These are phyloP conservation scores for Elongisporangium prolatum DNA, from an alignment of 352 stramenopile species.

Conservation along the genomic window DNA sequence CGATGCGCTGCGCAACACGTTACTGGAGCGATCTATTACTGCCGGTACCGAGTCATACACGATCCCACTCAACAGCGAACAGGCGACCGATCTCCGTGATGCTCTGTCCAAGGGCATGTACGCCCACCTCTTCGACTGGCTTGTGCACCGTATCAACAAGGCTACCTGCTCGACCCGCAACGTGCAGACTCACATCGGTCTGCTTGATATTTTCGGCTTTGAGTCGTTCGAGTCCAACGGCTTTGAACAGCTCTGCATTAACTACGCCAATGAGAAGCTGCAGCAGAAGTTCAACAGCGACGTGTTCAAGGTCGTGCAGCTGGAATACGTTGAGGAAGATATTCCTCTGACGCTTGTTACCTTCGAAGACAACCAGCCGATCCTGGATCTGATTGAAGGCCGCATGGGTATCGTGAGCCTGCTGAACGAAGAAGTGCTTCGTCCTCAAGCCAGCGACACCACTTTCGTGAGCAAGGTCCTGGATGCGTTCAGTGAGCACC, in stretches of 20 bases:
- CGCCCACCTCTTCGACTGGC: slow-evolving; percentile 94
- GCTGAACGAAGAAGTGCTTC: slow-evolving; percentile 94
- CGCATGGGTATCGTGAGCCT: slow-evolving; percentile 88
- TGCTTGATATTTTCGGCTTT: slow-evolving; percentile 97
- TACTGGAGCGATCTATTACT: slow-evolving; percentile 91
- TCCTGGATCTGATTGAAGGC: slow-evolving; percentile 88
- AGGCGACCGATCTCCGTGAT: slow-evolving; percentile 90
- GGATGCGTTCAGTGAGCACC: slow-evolving; percentile 70
- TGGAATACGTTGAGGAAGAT: slow-evolving; percentile 93
- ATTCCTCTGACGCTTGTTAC: slow-evolving; percentile 82
- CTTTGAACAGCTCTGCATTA: slow-evolving; percentile 92
- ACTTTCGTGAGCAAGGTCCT: slow-evolving; percentile 84
- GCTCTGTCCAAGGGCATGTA: slow-evolving; percentile 97
- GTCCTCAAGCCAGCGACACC: slow-evolving; percentile 75
- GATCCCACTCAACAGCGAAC: slow-evolving; percentile 85
- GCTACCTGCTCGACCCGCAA: slow-evolving; percentile 75
- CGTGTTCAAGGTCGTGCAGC: slow-evolving; percentile 94
- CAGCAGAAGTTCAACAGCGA: slow-evolving; percentile 90
- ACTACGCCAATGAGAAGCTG: slow-evolving; percentile 90
- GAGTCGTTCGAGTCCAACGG: slow-evolving; percentile 89
- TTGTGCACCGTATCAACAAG: slow-evolving; percentile 88
- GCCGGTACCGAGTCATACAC: slow-evolving; percentile 91
- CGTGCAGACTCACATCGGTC: slow-evolving; percentile 80
- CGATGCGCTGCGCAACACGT: slow-evolving; percentile 75
- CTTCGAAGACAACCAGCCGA: slow-evolving; percentile 91